Evolutionary conservation across 1,139 yeast genomes (phyloP).

Genomic region (Nadsonia commutata): DNA sequence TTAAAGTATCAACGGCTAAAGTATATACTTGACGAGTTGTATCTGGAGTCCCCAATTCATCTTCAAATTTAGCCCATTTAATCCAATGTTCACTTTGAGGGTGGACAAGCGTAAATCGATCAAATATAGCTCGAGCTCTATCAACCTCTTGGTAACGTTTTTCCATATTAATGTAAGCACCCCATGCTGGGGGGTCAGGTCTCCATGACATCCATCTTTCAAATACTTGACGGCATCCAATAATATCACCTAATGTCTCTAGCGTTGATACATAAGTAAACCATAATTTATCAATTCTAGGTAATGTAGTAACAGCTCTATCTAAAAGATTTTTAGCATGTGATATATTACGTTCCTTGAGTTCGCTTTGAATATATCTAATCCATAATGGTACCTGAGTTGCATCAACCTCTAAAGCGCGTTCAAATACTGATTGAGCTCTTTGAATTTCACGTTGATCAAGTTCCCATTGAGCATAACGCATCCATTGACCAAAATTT

Average conservation of each 20-base stretch:
- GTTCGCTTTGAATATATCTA: constrained; percentile 65
- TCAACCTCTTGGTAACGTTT: constrained; percentile 44
- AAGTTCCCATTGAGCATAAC: constrained; percentile 82
- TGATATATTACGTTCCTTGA: constrained; percentile 56
- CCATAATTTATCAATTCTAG: constrained; percentile 80
- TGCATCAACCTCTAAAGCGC: constrained; percentile 70
- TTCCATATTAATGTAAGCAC: constrained; percentile 60
- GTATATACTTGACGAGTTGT: constrained; percentile 52
- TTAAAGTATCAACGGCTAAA: constrained; percentile 43
- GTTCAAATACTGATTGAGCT: constrained; percentile 80
- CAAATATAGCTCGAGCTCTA: constrained; percentile 43
- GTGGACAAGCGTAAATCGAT: constrained; percentile 39
- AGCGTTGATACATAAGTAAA: constrained; percentile 61
- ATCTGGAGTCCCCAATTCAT: constrained; percentile 32
- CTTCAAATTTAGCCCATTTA: constrained; percentile 47
- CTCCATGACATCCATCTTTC: constrained; percentile 70
- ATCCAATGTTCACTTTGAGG: constrained; percentile 52
- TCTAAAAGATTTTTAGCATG: constrained; percentile 82
- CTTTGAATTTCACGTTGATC: constrained; percentile 59
- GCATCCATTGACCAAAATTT: constrained; percentile 77
- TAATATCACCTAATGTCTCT: constrained; percentile 55
- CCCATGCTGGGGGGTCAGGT: constrained; percentile 50
- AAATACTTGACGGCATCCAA: constrained; percentile 51
- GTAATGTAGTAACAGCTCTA: constrained; percentile 59
- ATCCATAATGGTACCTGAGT: constrained; percentile 75